phyloP scores from a whole-genome alignment of 768 basidiomycete genomes.

The Kwoniella europaea region DNA sequence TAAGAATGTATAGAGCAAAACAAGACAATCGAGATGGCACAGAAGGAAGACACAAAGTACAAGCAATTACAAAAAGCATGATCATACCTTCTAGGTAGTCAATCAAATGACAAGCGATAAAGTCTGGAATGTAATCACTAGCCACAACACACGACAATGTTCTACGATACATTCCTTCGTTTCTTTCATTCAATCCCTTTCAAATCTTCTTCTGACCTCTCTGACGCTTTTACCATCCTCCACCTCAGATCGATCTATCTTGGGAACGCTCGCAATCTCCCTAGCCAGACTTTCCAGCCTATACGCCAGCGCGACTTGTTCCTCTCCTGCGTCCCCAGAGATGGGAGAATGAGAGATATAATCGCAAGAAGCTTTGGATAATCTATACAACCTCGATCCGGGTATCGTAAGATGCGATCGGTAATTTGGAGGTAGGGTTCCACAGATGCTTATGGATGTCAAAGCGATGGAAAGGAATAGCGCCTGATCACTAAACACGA shows the following conservation, averaged over 20 bases:
- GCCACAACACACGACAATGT: not conserved
- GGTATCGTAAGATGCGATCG: not conserved
- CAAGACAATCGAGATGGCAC: too few species aligned
- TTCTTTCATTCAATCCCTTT: not conserved
- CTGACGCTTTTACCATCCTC: constrained; percentile 1
- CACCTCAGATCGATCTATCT: not conserved
- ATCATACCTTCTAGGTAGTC: too few species aligned
- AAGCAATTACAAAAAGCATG: too few species aligned
- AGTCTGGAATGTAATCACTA: too few species aligned
- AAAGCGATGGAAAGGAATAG: constrained; percentile 14
- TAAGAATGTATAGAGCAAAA: too few species aligned
- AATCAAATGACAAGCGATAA: too few species aligned
- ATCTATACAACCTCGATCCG: constrained; percentile 12
- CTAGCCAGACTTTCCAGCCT: constrained; percentile 1
- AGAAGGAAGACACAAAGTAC: too few species aligned
- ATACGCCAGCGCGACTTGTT: not conserved
- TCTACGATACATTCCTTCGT: not conserved
- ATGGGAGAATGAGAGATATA: constrained; percentile 13
- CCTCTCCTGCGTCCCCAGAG: not conserved
- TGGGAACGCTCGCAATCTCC: constrained; percentile 1
- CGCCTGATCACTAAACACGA: constrained; percentile 9
- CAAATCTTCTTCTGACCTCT: not conserved
- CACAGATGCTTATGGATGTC: not conserved
- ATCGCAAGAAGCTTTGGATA: constrained; percentile 18
- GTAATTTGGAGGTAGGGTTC: not conserved